phyloP scores from a whole-genome alignment of 73 alveolate species.

The Breviolum minutum region DNA sequence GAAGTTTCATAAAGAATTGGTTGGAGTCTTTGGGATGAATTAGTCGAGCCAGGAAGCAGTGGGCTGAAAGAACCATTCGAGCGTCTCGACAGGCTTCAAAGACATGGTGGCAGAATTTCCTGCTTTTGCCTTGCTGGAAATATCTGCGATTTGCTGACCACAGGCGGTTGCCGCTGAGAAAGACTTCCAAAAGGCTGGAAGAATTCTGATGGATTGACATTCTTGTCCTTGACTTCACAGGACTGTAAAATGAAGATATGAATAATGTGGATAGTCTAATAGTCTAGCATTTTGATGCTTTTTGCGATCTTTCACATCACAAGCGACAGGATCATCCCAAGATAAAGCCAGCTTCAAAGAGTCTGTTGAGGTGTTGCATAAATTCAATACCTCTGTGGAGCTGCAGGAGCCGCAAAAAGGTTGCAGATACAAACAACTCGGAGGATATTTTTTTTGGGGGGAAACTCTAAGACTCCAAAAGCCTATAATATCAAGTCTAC shows the following conservation, averaged over 20 bases:
- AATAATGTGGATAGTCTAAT: too few species aligned
- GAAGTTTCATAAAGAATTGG: neutral
- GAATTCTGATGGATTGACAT: neutral
- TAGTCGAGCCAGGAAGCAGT: conserved; percentile 20
- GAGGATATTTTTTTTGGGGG: too few species aligned
- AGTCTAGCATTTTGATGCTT: too few species aligned
- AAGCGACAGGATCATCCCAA: too few species aligned
- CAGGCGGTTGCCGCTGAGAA: conserved; percentile 80
- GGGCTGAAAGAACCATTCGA: conserved; percentile 57
- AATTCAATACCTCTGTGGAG: conserved; percentile 62
- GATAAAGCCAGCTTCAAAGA: neutral
- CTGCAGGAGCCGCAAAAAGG: conserved; percentile 29
- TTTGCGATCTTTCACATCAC: too few species aligned
- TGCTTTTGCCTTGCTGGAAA: neutral
- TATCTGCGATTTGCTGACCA: neutral
- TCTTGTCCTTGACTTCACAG: too few species aligned
- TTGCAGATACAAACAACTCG: too few species aligned
- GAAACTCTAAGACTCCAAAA: too few species aligned
- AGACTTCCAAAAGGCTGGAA: conserved; percentile 48
- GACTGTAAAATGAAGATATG: too few species aligned
- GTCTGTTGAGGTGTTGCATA: neutral
- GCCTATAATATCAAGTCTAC: too few species aligned
- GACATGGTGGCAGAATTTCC: neutral
- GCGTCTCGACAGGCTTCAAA: conserved; percentile 58
- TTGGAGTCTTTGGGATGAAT: neutral